Evolutionary conservation across 257 asterid species (phyloP).

Genomic region (Asclepias syriaca): DNA sequence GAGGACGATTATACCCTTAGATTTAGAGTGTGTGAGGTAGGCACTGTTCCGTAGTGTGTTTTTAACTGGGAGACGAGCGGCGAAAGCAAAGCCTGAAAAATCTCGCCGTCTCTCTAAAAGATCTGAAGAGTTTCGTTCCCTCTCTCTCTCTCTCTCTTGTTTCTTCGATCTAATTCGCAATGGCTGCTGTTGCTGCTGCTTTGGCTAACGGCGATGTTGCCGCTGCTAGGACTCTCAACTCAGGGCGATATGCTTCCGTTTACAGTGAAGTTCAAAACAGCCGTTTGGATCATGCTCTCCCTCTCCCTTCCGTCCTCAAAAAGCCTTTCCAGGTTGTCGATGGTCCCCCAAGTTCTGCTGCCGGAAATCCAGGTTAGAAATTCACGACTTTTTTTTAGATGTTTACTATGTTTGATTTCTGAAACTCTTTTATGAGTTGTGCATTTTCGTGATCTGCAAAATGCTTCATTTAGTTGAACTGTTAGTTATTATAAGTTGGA

Average conservation of each 20-base stretch:
- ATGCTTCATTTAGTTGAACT: background rate
- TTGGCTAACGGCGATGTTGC: slow-evolving; percentile 32
- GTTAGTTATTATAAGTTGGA: background rate
- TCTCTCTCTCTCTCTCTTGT: background rate
- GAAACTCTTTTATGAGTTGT: background rate
- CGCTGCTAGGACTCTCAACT: slow-evolving; percentile 24
- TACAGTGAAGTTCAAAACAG: slow-evolving; percentile 91
- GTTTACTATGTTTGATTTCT: background rate
- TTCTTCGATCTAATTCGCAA: slow-evolving; percentile 11
- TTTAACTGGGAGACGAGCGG: slow-evolving; percentile 5
- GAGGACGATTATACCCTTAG: slow-evolving; percentile 29
- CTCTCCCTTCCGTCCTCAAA: slow-evolving; percentile 76
- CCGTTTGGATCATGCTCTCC: slow-evolving; percentile 81
- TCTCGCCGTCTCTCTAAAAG: background rate
- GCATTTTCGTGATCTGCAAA: background rate
- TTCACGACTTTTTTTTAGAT: background rate
- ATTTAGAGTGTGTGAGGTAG: background rate
- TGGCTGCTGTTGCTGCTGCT: slow-evolving; percentile 39
- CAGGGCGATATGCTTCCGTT: slow-evolving; percentile 53
- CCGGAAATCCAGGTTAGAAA: slow-evolving; percentile 84
- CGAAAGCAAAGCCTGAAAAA: slow-evolving; percentile 1
- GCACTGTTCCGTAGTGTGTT: background rate
- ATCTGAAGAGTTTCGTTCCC: slow-evolving; percentile 17
- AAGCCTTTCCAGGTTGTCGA: slow-evolving; percentile 64
- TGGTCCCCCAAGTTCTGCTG: slow-evolving; percentile 91